These are phyloP conservation scores for Pestalotiopsis sp. DNA, from an alignment of 2,329 filamentous ascomycete genomes.

Conservation along the genomic window DNA sequence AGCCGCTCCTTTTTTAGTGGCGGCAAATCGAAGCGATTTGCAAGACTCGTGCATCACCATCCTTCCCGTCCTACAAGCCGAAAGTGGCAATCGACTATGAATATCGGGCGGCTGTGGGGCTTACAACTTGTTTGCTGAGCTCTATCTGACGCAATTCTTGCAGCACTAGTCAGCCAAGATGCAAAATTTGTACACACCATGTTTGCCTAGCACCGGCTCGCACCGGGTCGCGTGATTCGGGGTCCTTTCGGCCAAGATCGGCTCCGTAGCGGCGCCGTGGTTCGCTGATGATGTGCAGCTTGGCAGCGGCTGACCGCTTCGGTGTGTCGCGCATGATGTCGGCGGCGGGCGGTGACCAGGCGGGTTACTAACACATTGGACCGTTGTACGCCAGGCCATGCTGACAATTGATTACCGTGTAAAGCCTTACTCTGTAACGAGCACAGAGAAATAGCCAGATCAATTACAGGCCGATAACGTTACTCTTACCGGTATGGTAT, in stretches of 20 bases:
- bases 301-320: too few species aligned
- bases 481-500: too few species aligned
- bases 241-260: background rate
- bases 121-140: background rate
- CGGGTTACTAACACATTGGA: too few species aligned
- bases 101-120: background rate
- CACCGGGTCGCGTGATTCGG: background rate
- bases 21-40: background rate
- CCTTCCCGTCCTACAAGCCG: background rate
- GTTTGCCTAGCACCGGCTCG: background rate
- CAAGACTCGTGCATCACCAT: background rate
- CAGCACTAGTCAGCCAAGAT: background rate
- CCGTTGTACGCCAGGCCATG: too few species aligned
- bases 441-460: too few species aligned
- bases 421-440: too few species aligned
- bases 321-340: too few species aligned
- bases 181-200: background rate
- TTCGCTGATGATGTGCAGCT: too few species aligned
- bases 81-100: background rate
- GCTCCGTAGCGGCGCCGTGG: background rate
- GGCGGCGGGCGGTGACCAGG: too few species aligned
- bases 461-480: too few species aligned
- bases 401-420: too few species aligned
- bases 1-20: background rate
- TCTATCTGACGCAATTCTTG: background rate